A percentile compares a stretch with the other conserved stretches of the same genome.
Evolutionary conservation across 441 rosid species (phyloP).

Genomic region (Arabidopsis hybrid): DNA sequence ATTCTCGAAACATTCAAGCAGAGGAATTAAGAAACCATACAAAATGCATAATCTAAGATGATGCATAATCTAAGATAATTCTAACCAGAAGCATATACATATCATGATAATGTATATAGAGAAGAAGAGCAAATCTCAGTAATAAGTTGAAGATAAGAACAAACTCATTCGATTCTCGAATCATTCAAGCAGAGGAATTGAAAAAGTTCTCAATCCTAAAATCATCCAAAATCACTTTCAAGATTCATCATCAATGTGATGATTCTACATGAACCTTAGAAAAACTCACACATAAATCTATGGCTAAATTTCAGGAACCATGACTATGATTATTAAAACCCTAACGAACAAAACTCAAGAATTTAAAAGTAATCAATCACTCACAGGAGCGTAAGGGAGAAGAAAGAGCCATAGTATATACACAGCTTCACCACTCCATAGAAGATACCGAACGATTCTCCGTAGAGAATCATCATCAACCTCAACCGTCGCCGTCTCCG

Average conservation of each 20-base stretch:
- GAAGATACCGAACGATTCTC: slow-evolving; percentile 51
- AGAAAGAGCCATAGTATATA: slow-evolving; percentile 93
- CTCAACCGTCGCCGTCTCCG: slow-evolving; percentile 42
- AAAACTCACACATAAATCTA: background rate
- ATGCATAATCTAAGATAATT: no score
- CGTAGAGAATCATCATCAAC: slow-evolving; percentile 38
- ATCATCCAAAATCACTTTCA: background rate
- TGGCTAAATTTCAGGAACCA: background rate
- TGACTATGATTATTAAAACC: background rate
- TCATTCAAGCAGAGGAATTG: background rate
- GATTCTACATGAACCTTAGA: background rate
- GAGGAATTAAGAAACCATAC: background rate
- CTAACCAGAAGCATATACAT: no score
- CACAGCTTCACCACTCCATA: slow-evolving; percentile 79
- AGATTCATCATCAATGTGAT: slow-evolving; percentile 3
- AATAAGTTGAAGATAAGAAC: background rate
- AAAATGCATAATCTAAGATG: slow-evolving; percentile 1
- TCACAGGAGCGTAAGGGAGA: slow-evolving; percentile 90
- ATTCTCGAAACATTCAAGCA: background rate
- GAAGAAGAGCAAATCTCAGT: background rate
- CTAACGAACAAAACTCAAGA: background rate
- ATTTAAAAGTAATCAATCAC: slow-evolving; percentile 23
- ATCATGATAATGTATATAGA: background rate
- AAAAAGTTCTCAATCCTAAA: slow-evolving; percentile 17
- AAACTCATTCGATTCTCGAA: background rate